Conservation (phyloP, 495 filamentous ascomycete genomes). For the Trichocladium uniseriatum region DNA sequence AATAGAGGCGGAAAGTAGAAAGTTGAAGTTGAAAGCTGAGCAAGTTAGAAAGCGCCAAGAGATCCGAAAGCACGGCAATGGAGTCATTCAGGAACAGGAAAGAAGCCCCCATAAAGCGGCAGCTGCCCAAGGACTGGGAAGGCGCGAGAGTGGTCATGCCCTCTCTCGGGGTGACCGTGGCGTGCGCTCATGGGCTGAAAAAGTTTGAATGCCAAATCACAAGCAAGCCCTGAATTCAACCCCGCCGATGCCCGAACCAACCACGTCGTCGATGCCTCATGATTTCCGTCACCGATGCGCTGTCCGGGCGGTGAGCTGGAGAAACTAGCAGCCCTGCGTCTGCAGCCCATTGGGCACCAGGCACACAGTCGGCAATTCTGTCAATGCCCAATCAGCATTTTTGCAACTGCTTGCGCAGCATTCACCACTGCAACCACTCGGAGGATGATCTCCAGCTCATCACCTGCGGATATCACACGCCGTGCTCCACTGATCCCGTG, state of each 20-base stretch:
- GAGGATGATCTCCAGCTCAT: background rate
- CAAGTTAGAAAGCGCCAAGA: background rate
- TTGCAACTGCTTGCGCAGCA: background rate
- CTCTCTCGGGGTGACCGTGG: constrained; percentile 12
- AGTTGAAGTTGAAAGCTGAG: background rate
- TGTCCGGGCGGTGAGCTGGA: constrained; percentile 10
- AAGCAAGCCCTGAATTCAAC: constrained; percentile 3
- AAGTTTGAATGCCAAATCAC: background rate
- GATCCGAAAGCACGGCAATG: background rate
- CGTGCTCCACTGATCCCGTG: too few relatives aligned
- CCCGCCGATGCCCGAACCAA: constrained; percentile 12
- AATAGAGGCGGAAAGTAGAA: too few relatives aligned
- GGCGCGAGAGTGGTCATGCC: constrained; percentile 1
- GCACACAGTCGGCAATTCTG: background rate
- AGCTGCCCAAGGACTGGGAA: background rate
- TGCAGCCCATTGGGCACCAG: background rate
- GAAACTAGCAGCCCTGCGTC: too few relatives aligned
- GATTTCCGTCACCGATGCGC: background rate
- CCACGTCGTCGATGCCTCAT: constrained; percentile 1
- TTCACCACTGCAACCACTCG: background rate
- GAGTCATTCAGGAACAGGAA: constrained; percentile 9
- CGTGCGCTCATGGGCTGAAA: constrained; percentile 22
- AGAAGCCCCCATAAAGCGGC: background rate
- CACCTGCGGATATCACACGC: too few relatives aligned
- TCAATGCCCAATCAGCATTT: constrained; percentile 7